Conservation (phyloP, 2,329 filamentous ascomycete species). For the Phialophora tarda region DNA sequence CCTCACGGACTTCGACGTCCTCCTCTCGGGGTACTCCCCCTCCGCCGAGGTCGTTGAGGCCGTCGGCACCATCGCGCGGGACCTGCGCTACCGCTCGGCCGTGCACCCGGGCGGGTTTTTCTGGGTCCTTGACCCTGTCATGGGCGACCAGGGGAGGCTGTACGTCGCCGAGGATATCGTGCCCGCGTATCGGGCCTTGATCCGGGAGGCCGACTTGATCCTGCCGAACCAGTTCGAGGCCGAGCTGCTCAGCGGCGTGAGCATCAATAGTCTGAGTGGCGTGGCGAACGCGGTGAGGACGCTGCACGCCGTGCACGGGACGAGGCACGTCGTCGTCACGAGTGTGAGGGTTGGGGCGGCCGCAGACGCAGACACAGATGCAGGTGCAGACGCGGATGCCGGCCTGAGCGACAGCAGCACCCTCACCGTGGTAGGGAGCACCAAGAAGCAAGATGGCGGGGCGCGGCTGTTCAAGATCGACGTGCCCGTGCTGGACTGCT, state of each 20-base stretch:
- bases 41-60: conserved; percentile 82
- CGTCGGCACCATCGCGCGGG: conserved; percentile 81
- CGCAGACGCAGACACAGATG: background rate
- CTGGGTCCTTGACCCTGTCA: conserved; percentile 88
- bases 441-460: conserved; percentile 49
- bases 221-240: conserved; percentile 97
- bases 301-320: conserved; percentile 70
- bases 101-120: conserved; percentile 37
- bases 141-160: conserved; percentile 92
- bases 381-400: conserved; percentile 1
- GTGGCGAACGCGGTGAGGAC: conserved; percentile 36
- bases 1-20: conserved; percentile 88
- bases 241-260: conserved; percentile 66
- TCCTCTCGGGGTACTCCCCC: conserved; percentile 93
- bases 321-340: conserved; percentile 92
- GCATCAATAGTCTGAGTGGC: conserved; percentile 29
- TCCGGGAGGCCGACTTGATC: conserved; percentile 85
- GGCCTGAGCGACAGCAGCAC: background rate
- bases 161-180: conserved; percentile 93
- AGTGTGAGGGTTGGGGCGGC: conserved; percentile 61
- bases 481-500: conserved; percentile 86
- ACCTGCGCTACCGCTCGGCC: conserved; percentile 64
- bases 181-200: conserved; percentile 81
- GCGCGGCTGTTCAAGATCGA: conserved; percentile 88
- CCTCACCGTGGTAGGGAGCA: conserved; percentile 37